Evolutionary conservation across 768 basidiomycete species (phyloP).

Genomic region (Mycena alexandri): DNA sequence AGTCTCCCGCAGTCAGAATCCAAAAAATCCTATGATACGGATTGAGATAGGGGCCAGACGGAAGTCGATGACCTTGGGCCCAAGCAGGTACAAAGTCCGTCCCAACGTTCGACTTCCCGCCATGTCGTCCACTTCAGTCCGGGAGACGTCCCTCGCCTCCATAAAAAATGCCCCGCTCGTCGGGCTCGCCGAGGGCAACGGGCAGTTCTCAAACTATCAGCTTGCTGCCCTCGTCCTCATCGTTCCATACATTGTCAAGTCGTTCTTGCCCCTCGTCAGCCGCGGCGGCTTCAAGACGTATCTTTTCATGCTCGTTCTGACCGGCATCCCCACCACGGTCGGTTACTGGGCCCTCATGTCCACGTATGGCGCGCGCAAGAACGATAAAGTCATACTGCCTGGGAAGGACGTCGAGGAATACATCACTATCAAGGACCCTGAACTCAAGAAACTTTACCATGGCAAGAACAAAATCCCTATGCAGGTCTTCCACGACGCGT

Average conservation of each 20-base stretch:
- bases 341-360: constrained; percentile 94
- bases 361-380: constrained; percentile 81
- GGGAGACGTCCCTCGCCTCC: constrained; percentile 72
- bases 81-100: neutral
- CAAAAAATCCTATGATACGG: no score
- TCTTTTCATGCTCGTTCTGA: constrained; percentile 79
- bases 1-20: no score
- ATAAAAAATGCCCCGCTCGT: constrained; percentile 89
- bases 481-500: constrained; percentile 98
- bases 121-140: constrained; percentile 34
- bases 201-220: constrained; percentile 84
- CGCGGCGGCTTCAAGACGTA: constrained; percentile 91
- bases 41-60: neutral
- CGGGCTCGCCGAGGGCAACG: constrained; percentile 89
- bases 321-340: constrained; percentile 82
- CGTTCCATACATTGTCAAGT: constrained; percentile 89
- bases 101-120: constrained; percentile 26
- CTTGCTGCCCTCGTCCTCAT: constrained; percentile 82
- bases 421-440: constrained; percentile 88
- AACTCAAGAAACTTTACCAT: constrained; percentile 82
- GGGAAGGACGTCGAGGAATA: constrained; percentile 90
- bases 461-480: constrained; percentile 95
- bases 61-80: neutral
- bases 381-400: constrained; percentile 88
- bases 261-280: constrained; percentile 83